Evolutionary conservation across 1,284 basidiomycete species (phyloP).

Genomic region (Tylopilus sp.): DNA sequence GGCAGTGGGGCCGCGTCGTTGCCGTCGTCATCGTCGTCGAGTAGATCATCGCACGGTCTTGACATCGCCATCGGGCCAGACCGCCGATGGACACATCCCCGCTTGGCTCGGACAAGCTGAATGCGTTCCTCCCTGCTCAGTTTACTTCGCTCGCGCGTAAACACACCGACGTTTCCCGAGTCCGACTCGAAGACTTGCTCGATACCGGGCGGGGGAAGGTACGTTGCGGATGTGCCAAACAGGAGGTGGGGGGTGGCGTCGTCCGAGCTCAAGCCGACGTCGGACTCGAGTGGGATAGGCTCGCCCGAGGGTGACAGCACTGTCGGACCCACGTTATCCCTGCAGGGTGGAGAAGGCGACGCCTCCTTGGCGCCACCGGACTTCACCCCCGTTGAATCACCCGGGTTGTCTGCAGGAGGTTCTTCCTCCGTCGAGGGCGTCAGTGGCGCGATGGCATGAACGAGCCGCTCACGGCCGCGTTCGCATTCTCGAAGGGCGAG

Average conservation of each 20-base stretch:
- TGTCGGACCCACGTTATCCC: slow-evolving; percentile 2
- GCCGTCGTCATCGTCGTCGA: background rate
- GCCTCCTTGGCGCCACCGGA: background rate
- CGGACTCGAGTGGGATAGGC: background rate
- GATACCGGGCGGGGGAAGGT: slow-evolving; percentile 57
- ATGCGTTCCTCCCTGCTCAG: slow-evolving; percentile 72
- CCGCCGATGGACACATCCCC: slow-evolving; percentile 38
- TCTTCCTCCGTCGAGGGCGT: slow-evolving; percentile 30
- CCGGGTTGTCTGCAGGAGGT: background rate
- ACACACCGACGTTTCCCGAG: slow-evolving; percentile 38
- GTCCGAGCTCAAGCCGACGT: background rate
- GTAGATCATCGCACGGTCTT: background rate
- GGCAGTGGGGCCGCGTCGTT: background rate
- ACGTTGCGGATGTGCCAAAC: slow-evolving; percentile 44
- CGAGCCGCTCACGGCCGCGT: slow-evolving; percentile 61
- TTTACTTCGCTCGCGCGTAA: slow-evolving; percentile 55
- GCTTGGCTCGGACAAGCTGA: slow-evolving; percentile 50
- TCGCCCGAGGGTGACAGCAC: slow-evolving; percentile 13
- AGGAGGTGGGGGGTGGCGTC: slow-evolving; percentile 58
- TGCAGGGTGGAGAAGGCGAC: background rate
- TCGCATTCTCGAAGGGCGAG: slow-evolving; percentile 74
- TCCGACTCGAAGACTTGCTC: slow-evolving; percentile 78
- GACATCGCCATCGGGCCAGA: background rate
- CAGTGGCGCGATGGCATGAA: slow-evolving; percentile 52
- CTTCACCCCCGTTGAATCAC: too few relatives aligned